These are phyloP conservation scores for Neurospora pannonica DNA, from an alignment of 495 filamentous ascomycete species.

Conservation along the genomic window DNA sequence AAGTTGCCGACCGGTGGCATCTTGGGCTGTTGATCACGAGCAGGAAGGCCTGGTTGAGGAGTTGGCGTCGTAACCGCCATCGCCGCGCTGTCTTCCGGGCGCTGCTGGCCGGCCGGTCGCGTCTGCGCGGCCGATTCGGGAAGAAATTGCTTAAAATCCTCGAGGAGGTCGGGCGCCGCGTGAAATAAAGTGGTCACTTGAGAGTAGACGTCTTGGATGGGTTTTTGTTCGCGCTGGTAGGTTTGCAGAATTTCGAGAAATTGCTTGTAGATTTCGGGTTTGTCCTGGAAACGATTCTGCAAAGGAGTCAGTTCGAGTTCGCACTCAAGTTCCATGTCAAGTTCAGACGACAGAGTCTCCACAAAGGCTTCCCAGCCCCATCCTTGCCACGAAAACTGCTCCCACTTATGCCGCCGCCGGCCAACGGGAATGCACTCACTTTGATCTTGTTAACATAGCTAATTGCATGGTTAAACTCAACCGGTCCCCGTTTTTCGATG, in stretches of 20 bases:
- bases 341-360: not conserved
- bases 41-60: constrained; percentile 34
- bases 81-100: constrained; percentile 48
- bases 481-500: constrained; percentile 80
- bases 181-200: constrained; percentile 94
- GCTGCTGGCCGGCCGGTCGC: constrained; percentile 48
- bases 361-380: not conserved
- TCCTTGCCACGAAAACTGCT: constrained; percentile 5
- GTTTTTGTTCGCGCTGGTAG: constrained; percentile 96
- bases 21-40: constrained; percentile 45
- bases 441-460: constrained; percentile 99
- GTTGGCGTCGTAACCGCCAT: constrained; percentile 46
- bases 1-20: constrained; percentile 95
- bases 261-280: constrained; percentile 98
- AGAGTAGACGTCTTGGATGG: constrained; percentile 95
- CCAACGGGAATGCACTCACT: constrained; percentile 38
- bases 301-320: constrained; percentile 5
- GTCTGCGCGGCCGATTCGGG: constrained; percentile 92
- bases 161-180: constrained; percentile 87
- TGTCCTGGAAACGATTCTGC: constrained; percentile 87
- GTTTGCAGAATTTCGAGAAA: constrained; percentile 98
- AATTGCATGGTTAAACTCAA: constrained; percentile 99
- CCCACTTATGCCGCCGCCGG: not conserved
- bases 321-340: not conserved
- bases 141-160: constrained; percentile 98